Base-by-base conservation (phyloP, 2,329 filamentous ascomycete genomes). In the Cercospora sp. region DNA sequence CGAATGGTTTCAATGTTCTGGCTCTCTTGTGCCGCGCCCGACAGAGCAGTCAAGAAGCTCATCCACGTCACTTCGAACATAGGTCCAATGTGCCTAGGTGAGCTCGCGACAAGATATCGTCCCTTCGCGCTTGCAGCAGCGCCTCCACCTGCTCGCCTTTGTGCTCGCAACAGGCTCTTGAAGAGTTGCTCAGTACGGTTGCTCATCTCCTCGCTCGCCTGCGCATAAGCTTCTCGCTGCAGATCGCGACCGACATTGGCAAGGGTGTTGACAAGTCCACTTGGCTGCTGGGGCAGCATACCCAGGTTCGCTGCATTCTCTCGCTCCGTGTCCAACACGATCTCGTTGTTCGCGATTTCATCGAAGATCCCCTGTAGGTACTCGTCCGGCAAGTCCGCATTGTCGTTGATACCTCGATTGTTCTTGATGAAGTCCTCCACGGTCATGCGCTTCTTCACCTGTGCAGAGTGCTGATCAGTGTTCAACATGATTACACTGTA, bases 41-140 rank as follows among this genome's bases (percentile, higher is more conserved):
- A 97, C 28, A 99, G 86, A 0, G 94, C 94, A 5, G 94, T 98
- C 76, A 99, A 91, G 79, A 97, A 96, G 9, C 94, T 97, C 94
- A 98, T 99, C 95, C 95, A 99, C 0, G 93, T 96, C 26, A 97
- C 93, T 75, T 97, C 94, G 77, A 99, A 98, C 95, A 99, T 99
- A 0, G 95, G 93, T 0, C 95, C 95, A 60, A 97, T 91, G 78
- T 99, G 95, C 74, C 93, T 94, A 78, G 93, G 94, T 0, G 94
- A 98, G 1, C 93, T 95, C 3, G 95, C 95, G 1, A 93, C 91
- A 64, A 99, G 96, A 79, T 95, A 99, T 66, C 83, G 89, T 81
- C 84, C 90, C 78, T 91, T 90, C 51, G 67, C 70, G n/a, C 66
- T 69, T 6, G 70, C 70, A 5, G 67, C 71, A 36, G 70, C 72